Evolutionary conservation across 2,329 filamentous ascomycete species (phyloP).

Genomic region (Trichoderma afroharzianum): DNA sequence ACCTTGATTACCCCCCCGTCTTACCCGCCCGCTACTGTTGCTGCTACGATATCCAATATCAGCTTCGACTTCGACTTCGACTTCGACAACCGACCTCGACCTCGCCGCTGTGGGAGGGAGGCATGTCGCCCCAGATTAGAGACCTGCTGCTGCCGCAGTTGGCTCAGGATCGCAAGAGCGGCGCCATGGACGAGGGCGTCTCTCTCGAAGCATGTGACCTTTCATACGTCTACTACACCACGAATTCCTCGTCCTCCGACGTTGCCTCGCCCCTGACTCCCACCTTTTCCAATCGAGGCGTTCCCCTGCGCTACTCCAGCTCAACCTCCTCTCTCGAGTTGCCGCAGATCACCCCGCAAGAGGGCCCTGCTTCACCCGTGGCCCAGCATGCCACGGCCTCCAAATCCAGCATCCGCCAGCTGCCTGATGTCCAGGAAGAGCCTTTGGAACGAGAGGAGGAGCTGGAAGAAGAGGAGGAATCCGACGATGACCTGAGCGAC

Average conservation of each 20-base stretch:
- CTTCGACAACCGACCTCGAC: conserved; percentile 1
- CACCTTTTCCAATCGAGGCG: conserved; percentile 59
- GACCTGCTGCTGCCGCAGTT: conserved; percentile 52
- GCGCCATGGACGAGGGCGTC: conserved; percentile 40
- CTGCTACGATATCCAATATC: not conserved
- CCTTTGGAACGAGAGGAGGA: conserved; percentile 63
- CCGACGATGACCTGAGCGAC: conserved; percentile 31
- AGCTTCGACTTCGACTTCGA: not conserved
- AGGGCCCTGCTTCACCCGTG: conserved; percentile 23
- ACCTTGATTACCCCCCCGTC: not conserved
- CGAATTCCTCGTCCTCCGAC: conserved; percentile 61
- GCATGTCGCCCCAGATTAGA: conserved; percentile 49
- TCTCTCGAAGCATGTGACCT: conserved; percentile 34
- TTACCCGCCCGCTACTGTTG: not conserved
- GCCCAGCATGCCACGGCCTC: conserved; percentile 41
- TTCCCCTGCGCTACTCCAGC: conserved; percentile 65
- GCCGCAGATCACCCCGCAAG: conserved; percentile 47
- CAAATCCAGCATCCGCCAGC: conserved; percentile 59
- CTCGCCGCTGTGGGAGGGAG: conserved; percentile 11
- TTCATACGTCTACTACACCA: conserved; percentile 41
- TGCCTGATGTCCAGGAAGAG: conserved; percentile 85
- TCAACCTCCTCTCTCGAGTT: conserved; percentile 76
- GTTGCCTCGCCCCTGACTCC: conserved; percentile 67
- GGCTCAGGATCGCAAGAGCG: conserved; percentile 48
- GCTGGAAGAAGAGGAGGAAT: conserved; percentile 52